Conservation (phyloP, 441 rosid species). For the Populus hybrid region DNA sequence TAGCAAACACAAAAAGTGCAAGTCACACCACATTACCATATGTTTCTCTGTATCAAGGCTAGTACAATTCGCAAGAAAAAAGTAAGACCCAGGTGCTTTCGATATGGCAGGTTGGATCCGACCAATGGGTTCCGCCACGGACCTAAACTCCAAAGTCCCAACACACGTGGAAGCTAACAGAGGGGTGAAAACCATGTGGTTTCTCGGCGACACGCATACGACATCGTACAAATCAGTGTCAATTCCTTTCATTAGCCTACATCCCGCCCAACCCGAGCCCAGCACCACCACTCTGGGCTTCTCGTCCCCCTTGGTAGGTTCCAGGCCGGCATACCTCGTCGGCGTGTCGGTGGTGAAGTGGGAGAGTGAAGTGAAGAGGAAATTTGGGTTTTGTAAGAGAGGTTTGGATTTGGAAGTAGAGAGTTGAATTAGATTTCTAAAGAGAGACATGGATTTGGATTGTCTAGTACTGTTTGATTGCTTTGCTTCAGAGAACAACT, state of each 20-base stretch:
- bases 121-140: constrained; percentile 77
- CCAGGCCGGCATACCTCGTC: constrained; percentile 39
- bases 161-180: constrained; percentile 93
- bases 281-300: constrained; percentile 81
- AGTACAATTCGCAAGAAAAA: constrained; percentile 63
- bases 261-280: constrained; percentile 97
- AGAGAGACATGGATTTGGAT: constrained; percentile 5
- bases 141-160: constrained; percentile 86
- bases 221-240: constrained; percentile 75
- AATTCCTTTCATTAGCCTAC: constrained; percentile 79
- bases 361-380: constrained; percentile 33
- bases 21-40: constrained; percentile 30
- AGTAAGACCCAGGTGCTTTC: constrained; percentile 59
- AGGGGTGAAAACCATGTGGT: constrained; percentile 97
- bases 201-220: constrained; percentile 88
- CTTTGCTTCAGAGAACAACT: not conserved
- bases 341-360: constrained; percentile 37
- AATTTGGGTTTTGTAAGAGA: not conserved
- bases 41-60: constrained; percentile 50
- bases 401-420: not conserved
- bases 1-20: not conserved
- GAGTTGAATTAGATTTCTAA: constrained; percentile 2
- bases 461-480: not conserved
- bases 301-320: constrained; percentile 56
- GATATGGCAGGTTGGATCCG: constrained; percentile 87